Base-by-base conservation (phyloP, 2,329 filamentous ascomycete species). In the Curvularia hawaiiensis region DNA sequence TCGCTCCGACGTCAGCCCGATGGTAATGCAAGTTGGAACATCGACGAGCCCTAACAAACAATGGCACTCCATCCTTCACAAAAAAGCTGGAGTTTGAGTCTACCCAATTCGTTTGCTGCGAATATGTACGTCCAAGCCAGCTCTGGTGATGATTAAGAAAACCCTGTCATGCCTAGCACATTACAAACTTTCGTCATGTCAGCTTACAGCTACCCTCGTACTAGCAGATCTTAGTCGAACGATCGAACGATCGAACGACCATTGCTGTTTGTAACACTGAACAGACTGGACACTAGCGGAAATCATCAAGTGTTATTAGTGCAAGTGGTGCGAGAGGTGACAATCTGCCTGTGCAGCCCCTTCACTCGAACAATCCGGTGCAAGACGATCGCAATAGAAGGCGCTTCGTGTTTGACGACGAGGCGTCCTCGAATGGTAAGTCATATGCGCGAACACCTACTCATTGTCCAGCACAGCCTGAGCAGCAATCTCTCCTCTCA, bases 131-230 rank as follows among this genome's bases (percentile, higher is more conserved):
- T 4, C 22, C 7, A 5, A 43, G 20, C 14, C 22, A 6, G 16
- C 22, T n/a, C 1, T 26, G 3, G 3, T n/a, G 40, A 28, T 43
- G 12, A 12, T n/a, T 43, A 14, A 5, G 40, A 26, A 26, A 24
- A 24, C 4, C 14, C 10, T 8, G 22, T 24, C 8, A 12, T 43
- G 20, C 8, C 22, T 26, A 11, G 30, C 30, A 24, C 20, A 43
- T 59, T 62, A 18, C 48, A 59, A 18, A 40, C 48, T 18, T 31
- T 53, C 53, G 44, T 52, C 9, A 52, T 64, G 38, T 58, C 58
- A 40, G 60, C 57, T 46, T 64, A 50, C 47, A 12, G 33, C 14
- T 35, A 28, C 26, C 26, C 9, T 28, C 9, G 26, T 28, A 28
- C 4, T 9, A 22, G 2, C 14, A 6, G 10, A 20, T 16, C 31